Evolutionary conservation across 108 stramenopile species (phyloP), one percentile per base, ranked within the genome.

Genomic region (Phaeodactylum tricornutum): DNA sequence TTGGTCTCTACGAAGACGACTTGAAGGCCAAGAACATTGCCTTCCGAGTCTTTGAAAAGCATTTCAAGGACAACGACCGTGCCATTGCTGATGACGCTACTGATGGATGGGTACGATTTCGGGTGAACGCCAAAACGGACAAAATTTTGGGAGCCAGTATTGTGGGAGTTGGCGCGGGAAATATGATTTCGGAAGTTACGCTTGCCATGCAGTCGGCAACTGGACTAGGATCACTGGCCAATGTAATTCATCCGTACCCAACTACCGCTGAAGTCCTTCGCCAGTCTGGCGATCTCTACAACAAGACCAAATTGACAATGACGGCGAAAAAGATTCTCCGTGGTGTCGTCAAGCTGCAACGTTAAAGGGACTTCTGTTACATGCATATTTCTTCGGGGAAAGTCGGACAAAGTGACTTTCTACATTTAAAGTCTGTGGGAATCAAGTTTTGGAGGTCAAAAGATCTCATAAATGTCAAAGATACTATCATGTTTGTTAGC

Each of bases 241-340:
- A 60, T 39, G 84, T 88, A 21, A 92, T 94, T 28, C 93, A 92
- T 69, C 84, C 90, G 3, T 94, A 94, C 65, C 93, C 93, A 4
- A 91, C 92, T n/a, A 75, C 62, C 4, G 71, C 66, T 0, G 80
- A 82, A 51, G 76, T 59, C 43, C 37, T 82, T 43, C 73, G 80
- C 8, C 76, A 74, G 47, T 31, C 73, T 16, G 80, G 75, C 14
- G 80, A 77, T 35, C 23, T 72, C 12, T 77, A 65, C 64, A 76
- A 75, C 57, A 72, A 70, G 45, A 61, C 65, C n/a, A n/a, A n/a
- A n/a, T n/a, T n/a, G n/a, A n/a, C n/a, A n/a, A n/a, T n/a, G n/a
- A n/a, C n/a, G n/a, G n/a, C n/a, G n/a, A n/a, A n/a, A n/a, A n/a
- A n/a, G n/a, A n/a, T n/a, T n/a, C n/a, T n/a, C n/a, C n/a, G n/a